A percentile compares a stretch with the other conserved stretches of the same genome.
phyloP scores from a whole-genome alignment of 192 early-diverging fungal species.

The Backusella australiensis region DNA sequence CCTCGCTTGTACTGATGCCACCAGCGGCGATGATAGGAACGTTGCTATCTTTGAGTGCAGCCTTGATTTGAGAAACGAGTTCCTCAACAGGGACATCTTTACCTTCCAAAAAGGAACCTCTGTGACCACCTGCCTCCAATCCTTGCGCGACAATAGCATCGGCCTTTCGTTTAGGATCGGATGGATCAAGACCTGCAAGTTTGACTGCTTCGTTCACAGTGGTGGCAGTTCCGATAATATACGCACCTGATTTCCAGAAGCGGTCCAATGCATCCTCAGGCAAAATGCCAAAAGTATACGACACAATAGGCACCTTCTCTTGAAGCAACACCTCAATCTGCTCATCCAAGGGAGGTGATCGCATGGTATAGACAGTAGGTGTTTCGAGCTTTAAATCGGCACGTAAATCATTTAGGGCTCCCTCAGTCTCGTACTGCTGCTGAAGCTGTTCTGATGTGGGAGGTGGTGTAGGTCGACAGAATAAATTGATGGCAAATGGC shows the following conservation, averaged over 20 bases:
- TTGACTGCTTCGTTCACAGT: constrained; percentile 24
- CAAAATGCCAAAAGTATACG: constrained; percentile 33
- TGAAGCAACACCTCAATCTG: constrained; percentile 25
- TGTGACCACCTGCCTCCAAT: constrained; percentile 30
- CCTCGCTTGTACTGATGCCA: constrained; percentile 14
- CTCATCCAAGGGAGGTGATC: constrained; percentile 25
- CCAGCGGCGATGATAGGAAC: constrained; percentile 29
- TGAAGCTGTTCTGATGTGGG: constrained; percentile 16
- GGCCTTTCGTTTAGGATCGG: constrained; percentile 5
- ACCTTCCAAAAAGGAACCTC: constrained; percentile 17
- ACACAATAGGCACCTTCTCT: constrained; percentile 23
- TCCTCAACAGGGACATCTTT: constrained; percentile 1
- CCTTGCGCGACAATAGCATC: constrained; percentile 34
- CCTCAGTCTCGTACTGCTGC: constrained; percentile 14
- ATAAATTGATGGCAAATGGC: constrained; percentile 35
- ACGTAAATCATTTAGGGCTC: constrained; percentile 12
- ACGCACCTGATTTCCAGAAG: constrained; percentile 16
- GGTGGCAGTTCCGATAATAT: constrained; percentile 33
- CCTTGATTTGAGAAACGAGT: background rate
- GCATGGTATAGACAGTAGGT: constrained; percentile 9
- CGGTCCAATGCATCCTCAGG: constrained; percentile 9
- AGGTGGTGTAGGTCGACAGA: constrained; percentile 17
- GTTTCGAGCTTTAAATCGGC: constrained; percentile 3
- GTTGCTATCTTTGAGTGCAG: background rate
- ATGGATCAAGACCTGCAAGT: constrained; percentile 9